A percentile compares a stretch with the other conserved stretches of the same genome.
Evolutionary conservation across 1,284 basidiomycete species (phyloP).

Genomic region (Rhodotorula glutinis): DNA sequence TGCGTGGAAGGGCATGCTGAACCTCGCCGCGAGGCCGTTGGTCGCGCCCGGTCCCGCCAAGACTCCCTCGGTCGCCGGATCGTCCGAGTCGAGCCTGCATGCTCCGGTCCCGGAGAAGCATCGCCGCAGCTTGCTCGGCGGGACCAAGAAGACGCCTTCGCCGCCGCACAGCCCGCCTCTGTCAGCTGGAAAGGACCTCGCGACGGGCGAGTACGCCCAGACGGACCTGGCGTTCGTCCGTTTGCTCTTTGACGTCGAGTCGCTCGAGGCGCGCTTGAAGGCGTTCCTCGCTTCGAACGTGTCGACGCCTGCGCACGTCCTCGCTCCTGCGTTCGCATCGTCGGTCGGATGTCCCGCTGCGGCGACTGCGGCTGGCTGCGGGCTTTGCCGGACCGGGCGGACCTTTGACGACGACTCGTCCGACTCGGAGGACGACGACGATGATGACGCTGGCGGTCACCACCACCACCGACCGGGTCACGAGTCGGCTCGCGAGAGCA

Average conservation of each 20-base stretch:
- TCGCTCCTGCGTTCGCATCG: conserved; percentile 19
- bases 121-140: conserved; percentile 20
- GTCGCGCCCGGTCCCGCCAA: neutral
- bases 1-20: conserved; percentile 44
- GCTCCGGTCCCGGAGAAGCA: conserved; percentile 4
- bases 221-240: conserved; percentile 34
- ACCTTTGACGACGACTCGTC: conserved; percentile 40
- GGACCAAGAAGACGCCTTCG: conserved; percentile 27
- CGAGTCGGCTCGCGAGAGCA: conserved; percentile 14
- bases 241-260: conserved; percentile 41
- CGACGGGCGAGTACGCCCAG: neutral
- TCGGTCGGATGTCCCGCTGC: conserved; percentile 11
- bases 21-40: conserved; percentile 27
- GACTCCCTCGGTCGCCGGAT: neutral
- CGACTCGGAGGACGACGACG: conserved; percentile 35
- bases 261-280: conserved; percentile 39
- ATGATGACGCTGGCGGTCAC: neutral
- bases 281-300: conserved; percentile 32
- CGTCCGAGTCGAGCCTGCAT: neutral
- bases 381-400: conserved; percentile 40
- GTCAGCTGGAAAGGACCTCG: conserved; percentile 4
- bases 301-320: conserved; percentile 19
- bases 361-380: conserved; percentile 20
- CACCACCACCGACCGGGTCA: neutral
- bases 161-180: conserved; percentile 26